Evolutionary conservation across 2,329 filamentous ascomycete species (phyloP).

Genomic region (Eutypella sp.): DNA sequence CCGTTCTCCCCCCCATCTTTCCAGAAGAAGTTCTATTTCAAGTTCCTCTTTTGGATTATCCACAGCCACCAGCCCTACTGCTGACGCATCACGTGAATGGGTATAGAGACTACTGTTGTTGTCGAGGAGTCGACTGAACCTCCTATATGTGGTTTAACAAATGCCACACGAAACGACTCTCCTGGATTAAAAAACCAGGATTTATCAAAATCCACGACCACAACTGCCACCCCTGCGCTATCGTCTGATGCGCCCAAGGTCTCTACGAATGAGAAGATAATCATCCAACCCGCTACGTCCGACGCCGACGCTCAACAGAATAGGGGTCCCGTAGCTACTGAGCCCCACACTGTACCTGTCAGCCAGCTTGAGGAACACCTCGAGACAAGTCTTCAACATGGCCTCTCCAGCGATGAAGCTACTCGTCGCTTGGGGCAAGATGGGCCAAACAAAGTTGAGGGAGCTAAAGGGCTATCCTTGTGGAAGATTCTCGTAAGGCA

Average conservation of each 20-base stretch:
- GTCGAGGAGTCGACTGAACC: slow-evolving; percentile 31
- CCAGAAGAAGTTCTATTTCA: not conserved
- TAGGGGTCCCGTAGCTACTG: slow-evolving; percentile 4
- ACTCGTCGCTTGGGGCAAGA: slow-evolving; percentile 59
- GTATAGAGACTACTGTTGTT: slow-evolving; percentile 24
- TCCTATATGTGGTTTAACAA: slow-evolving; percentile 26
- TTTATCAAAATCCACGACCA: slow-evolving; percentile 1
- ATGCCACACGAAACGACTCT: slow-evolving; percentile 16
- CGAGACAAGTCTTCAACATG: slow-evolving; percentile 47
- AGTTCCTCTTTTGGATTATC: slow-evolving; percentile 8
- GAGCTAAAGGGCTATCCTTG: slow-evolving; percentile 65
- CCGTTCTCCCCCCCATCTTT: not conserved
- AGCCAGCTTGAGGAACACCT: slow-evolving; percentile 29
- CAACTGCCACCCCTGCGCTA: slow-evolving; percentile 1
- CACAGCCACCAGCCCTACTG: not conserved
- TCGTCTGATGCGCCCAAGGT: slow-evolving; percentile 2
- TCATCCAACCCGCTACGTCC: slow-evolving; percentile 5
- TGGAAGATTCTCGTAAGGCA: slow-evolving; percentile 74
- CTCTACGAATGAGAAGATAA: slow-evolving; percentile 6
- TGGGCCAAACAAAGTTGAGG: slow-evolving; percentile 67
- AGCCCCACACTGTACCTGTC: slow-evolving; percentile 26
- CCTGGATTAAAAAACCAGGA: slow-evolving; percentile 12
- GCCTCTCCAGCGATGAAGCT: slow-evolving; percentile 59
- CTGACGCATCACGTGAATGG: slow-evolving; percentile 25
- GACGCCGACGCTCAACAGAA: slow-evolving; percentile 3